Evolutionary conservation across 176 grass and related monocot genomes (phyloP).

Genomic region (Oryza glaberrima): DNA sequence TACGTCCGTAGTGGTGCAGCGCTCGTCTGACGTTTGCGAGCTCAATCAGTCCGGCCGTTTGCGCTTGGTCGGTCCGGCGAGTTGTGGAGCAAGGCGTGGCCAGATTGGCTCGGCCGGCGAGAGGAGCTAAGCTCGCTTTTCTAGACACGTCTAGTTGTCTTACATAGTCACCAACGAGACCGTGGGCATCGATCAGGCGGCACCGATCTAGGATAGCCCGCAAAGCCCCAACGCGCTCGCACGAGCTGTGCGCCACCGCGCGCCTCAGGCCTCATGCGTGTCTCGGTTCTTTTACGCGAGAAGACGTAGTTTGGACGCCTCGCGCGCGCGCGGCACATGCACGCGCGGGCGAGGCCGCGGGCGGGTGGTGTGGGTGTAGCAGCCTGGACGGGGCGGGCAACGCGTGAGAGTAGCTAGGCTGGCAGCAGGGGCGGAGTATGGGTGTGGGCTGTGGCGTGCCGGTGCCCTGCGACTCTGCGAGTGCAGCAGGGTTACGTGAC

Average conservation of each 20-base stretch:
- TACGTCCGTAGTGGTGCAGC: neutral
- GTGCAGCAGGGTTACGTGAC: too few species aligned
- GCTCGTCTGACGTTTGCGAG: neutral
- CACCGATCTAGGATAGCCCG: neutral
- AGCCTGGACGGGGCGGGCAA: too few species aligned
- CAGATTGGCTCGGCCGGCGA: neutral
- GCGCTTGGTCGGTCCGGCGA: neutral
- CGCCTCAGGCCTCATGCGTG: too few species aligned
- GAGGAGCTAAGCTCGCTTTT: neutral
- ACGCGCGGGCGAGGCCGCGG: too few species aligned
- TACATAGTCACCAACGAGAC: neutral
- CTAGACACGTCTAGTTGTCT: neutral
- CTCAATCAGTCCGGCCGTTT: neutral
- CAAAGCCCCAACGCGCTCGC: too few species aligned
- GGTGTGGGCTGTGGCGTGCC: too few species aligned
- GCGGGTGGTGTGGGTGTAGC: too few species aligned
- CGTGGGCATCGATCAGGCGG: neutral
- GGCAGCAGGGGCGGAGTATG: too few species aligned
- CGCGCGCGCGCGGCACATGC: too few species aligned
- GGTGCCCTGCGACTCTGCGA: too few species aligned
- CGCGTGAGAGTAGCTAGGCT: too few species aligned
- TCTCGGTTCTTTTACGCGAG: neutral
- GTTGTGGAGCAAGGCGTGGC: neutral
- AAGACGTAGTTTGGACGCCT: neutral
- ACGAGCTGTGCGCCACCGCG: too few species aligned